Percentiles rank a stretch among this genome's conserved stretches.
Conservation (phyloP, 1,139 yeast genomes). For the Magnusiomyces suaveolens region DNA sequence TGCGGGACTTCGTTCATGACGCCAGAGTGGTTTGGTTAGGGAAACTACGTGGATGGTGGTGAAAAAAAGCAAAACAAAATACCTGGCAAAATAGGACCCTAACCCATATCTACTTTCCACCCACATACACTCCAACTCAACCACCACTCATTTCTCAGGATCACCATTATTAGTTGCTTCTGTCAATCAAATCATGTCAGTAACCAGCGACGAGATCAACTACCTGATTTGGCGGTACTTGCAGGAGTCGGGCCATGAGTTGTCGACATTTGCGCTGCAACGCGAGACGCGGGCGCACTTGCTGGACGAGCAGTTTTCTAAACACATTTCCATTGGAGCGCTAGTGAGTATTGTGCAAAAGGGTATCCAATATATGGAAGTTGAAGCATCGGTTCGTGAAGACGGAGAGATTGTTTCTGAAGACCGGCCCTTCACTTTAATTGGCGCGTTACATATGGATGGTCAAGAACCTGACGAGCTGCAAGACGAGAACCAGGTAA, state of each 20-base stretch:
- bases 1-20: slow-evolving; percentile 11
- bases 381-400: slow-evolving; percentile 40
- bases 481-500: background rate
- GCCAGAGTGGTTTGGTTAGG: no score
- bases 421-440: slow-evolving; percentile 29
- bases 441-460: slow-evolving; percentile 31
- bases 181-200: slow-evolving; percentile 45
- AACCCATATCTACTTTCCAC: background rate
- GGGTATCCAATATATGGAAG: slow-evolving; percentile 64
- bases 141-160: background rate
- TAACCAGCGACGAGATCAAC: slow-evolving; percentile 77
- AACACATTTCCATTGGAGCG: slow-evolving; percentile 58
- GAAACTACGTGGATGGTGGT: no score
- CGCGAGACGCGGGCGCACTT: slow-evolving; percentile 58
- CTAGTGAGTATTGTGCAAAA: slow-evolving; percentile 74
- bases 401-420: slow-evolving; percentile 17
- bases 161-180: background rate
- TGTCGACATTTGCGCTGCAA: slow-evolving; percentile 73
- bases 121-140: background rate
- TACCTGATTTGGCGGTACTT: slow-evolving; percentile 88
- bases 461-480: slow-evolving; percentile 22
- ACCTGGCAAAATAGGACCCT: background rate
- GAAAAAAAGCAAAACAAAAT: background rate
- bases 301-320: slow-evolving; percentile 44
- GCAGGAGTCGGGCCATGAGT: slow-evolving; percentile 65